Evolutionary conservation across 139 green algal species (phyloP).

Genomic region (Nannochloris sp.): DNA sequence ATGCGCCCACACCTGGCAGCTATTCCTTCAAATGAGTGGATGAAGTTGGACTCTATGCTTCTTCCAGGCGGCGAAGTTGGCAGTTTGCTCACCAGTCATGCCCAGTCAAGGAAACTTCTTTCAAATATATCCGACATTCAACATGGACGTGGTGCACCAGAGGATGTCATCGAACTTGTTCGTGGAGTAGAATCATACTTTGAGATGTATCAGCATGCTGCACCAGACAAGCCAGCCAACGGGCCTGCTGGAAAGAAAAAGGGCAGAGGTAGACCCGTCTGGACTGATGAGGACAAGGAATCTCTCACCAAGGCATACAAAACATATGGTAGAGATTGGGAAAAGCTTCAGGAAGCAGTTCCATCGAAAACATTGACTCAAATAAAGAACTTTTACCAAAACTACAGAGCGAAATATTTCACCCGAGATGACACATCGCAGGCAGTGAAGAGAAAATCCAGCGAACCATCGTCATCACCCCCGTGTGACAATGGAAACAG

Average conservation of each 20-base stretch:
- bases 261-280: neutral
- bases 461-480: no score
- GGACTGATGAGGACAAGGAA: conserved; percentile 7
- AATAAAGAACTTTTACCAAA: conserved; percentile 74
- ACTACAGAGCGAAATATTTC: conserved; percentile 34
- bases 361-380: conserved; percentile 54
- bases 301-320: conserved; percentile 6
- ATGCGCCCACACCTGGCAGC: neutral
- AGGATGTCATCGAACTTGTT: neutral
- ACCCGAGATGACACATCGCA: no score
- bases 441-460: no score
- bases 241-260: neutral
- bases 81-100: neutral
- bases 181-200: neutral
- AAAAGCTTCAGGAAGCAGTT: conserved; percentile 37
- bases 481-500: no score
- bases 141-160: neutral
- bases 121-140: neutral
- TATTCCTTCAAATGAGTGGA: neutral
- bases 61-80: conserved; percentile 1
- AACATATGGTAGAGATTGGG: conserved; percentile 53
- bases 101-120: neutral
- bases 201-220: neutral
- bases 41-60: neutral
- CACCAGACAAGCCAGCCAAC: neutral